Evolutionary conservation across 768 basidiomycete genomes (phyloP).

Genomic region (Boletus bicolor): DNA sequence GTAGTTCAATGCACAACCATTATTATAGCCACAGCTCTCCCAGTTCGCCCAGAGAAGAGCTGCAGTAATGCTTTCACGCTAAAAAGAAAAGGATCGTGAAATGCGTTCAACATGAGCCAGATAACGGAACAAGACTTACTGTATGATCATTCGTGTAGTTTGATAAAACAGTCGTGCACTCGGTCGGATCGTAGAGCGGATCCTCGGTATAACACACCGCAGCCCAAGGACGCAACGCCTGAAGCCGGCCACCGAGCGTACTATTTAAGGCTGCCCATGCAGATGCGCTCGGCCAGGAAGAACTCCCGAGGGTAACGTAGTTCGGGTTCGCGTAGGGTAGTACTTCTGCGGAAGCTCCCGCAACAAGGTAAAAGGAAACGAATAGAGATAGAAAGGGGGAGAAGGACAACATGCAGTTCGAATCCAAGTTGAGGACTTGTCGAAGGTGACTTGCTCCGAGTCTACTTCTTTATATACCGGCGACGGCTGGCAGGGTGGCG

Average conservation of each 20-base stretch:
- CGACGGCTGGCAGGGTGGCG: no score
- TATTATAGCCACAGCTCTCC: constrained; percentile 15
- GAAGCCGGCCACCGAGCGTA: constrained; percentile 7
- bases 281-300: constrained; percentile 10
- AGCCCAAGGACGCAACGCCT: constrained; percentile 17
- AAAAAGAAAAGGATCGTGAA: no score
- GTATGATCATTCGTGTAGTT: constrained; percentile 10
- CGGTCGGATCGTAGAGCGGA: constrained; percentile 1
- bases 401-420: no score
- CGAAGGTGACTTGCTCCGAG: background rate
- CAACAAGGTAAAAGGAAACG: background rate
- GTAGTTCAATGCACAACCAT: constrained; percentile 18
- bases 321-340: background rate
- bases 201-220: background rate
- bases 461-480: no score
- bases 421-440: no score
- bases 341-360: background rate
- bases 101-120: no score
- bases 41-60: constrained; percentile 24
- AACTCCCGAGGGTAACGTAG: background rate
- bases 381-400: background rate
- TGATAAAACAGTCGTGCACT: constrained; percentile 11
- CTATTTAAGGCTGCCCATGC: constrained; percentile 11
- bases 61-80: constrained; percentile 14
- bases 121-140: background rate